phyloP scores from a whole-genome alignment of 2,329 filamentous ascomycete genomes.

The Scortechinia acanthostroma region DNA sequence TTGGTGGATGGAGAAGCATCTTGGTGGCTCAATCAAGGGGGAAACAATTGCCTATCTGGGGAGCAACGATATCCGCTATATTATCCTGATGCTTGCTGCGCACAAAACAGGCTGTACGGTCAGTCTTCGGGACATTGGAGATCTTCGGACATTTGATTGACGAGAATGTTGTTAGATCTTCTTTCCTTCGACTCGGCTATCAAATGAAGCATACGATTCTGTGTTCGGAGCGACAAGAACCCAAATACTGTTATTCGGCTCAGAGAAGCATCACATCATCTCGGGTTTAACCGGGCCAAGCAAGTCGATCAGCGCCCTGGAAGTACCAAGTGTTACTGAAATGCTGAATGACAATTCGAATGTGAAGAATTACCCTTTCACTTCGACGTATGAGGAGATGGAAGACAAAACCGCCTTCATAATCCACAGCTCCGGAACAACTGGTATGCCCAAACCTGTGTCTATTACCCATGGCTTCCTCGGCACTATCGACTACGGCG shows the following conservation, averaged over 20 bases:
- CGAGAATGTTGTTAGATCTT: too few species aligned
- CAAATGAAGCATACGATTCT: background rate
- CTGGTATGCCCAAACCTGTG: slow-evolving; percentile 11
- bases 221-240: background rate
- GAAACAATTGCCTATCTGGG: slow-evolving; percentile 10
- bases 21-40: slow-evolving; percentile 6
- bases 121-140: too few species aligned
- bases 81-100: slow-evolving; percentile 4
- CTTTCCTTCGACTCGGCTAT: background rate
- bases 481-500: background rate
- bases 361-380: slow-evolving; percentile 12
- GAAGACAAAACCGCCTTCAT: slow-evolving; percentile 13
- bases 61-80: slow-evolving; percentile 6
- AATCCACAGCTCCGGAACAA: slow-evolving; percentile 25
- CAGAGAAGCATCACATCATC: too few species aligned
- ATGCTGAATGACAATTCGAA: too few species aligned
- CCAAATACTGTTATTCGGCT: too few species aligned
- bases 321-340: too few species aligned
- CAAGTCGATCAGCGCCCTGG: too few species aligned
- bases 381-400: slow-evolving; percentile 9
- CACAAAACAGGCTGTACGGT: background rate
- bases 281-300: too few species aligned
- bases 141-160: too few species aligned
- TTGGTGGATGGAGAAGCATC: slow-evolving; percentile 13
- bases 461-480: background rate